Conservation (phyloP, 2,329 filamentous ascomycete species). For the Alternaria metachromatica region DNA sequence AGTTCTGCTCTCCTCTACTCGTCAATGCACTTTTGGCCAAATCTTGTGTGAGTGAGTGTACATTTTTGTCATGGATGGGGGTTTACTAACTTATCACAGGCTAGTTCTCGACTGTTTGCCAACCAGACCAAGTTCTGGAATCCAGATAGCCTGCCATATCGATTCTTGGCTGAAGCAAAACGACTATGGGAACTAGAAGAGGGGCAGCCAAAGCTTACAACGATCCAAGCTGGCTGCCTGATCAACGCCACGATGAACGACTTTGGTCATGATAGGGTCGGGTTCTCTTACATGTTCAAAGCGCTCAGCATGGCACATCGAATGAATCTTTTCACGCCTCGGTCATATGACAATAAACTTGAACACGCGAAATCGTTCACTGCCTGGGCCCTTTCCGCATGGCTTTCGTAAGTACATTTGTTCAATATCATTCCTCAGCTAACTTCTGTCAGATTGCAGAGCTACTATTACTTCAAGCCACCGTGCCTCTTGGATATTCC, state of each 20-base stretch:
- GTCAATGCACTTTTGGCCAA: conserved; percentile 30
- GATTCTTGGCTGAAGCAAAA: conserved; percentile 30
- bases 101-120: conserved; percentile 4
- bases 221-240: conserved; percentile 20
- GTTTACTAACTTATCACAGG: conserved; percentile 9
- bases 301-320: conserved; percentile 21
- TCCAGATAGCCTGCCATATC: conserved; percentile 20
- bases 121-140: conserved; percentile 20
- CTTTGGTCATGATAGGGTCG: conserved; percentile 12
- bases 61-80: background rate
- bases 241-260: conserved; percentile 18
- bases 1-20: conserved; percentile 25
- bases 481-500: conserved; percentile 9
- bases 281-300: conserved; percentile 11
- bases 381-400: conserved; percentile 14
- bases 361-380: conserved; percentile 15
- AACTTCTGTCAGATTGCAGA: background rate
- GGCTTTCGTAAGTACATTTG: conserved; percentile 4
- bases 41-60: conserved; percentile 23
- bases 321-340: conserved; percentile 15
- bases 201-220: conserved; percentile 12
- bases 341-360: background rate
- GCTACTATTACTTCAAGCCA: conserved; percentile 17
- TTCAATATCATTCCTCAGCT: background rate
- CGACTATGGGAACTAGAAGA: conserved; percentile 26